Percentiles rank a stretch among this genome's conserved stretches.
phyloP scores from a whole-genome alignment of 2,329 filamentous ascomycete genomes.

The Xenoacremonium recifei region DNA sequence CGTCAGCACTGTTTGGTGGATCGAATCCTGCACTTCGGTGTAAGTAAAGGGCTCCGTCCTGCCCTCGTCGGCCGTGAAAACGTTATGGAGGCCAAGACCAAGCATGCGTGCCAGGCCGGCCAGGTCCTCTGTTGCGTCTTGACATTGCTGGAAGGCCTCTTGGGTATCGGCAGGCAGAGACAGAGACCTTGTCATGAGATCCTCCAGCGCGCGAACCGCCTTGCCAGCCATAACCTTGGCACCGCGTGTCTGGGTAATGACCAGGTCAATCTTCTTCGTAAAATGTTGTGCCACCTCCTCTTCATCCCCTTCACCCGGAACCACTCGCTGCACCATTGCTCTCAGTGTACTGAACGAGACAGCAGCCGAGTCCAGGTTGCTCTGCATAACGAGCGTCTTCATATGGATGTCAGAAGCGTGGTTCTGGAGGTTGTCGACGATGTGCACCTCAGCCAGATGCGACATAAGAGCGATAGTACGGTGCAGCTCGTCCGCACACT shows the following conservation, averaged over 20 bases:
- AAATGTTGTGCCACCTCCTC: constrained; percentile 69
- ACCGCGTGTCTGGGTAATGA: constrained; percentile 74
- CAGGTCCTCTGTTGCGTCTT: constrained; percentile 62
- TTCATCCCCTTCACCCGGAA: constrained; percentile 51
- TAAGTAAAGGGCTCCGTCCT: constrained; percentile 66
- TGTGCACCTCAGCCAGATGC: constrained; percentile 81
- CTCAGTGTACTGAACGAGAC: constrained; percentile 63
- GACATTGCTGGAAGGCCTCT: constrained; percentile 68
- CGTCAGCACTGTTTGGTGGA: constrained; percentile 51
- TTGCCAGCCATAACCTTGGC: constrained; percentile 82
- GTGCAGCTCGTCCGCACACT: constrained; percentile 78
- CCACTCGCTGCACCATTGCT: constrained; percentile 63
- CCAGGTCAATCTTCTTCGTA: constrained; percentile 65
- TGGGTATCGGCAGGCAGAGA: constrained; percentile 67
- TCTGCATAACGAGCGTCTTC: constrained; percentile 73
- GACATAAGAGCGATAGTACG: constrained; percentile 81
- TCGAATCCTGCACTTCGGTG: constrained; percentile 62
- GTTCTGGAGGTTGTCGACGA: constrained; percentile 65
- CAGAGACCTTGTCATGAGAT: constrained; percentile 73
- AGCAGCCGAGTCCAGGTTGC: constrained; percentile 76
- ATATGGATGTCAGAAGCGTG: constrained; percentile 80
- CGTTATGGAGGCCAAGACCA: constrained; percentile 62
- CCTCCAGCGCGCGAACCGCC: constrained; percentile 71
- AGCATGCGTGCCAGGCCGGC: constrained; percentile 65
- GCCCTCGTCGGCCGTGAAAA: constrained; percentile 68